Evolutionary conservation across 148 eudicot genomes (phyloP), one percentile per base, ranked within the genome.

Genomic region (Arbutus unedo): DNA sequence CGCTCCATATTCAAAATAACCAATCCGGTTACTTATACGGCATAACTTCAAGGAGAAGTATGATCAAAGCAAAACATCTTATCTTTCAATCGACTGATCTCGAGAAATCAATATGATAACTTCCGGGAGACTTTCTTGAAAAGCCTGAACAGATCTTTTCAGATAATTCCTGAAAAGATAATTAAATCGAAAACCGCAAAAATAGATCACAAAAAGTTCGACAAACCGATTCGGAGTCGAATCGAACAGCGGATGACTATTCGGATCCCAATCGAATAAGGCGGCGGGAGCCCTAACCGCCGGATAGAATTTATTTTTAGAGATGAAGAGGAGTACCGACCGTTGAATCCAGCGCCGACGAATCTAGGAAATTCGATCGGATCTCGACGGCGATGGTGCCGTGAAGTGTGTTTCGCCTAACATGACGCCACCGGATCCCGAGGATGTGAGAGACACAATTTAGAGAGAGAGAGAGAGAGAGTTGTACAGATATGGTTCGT

Each of bases 401-500:
- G 76, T 31, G 1, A 53, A 18, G 60, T 81, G 70, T 16, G 49
- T 49, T 41, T 48, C 76, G 59, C 5, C 50, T 49, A 19, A 38
- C 82, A 80, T 81, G 38, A n/a, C 50, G 49, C 76, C 80, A 14
- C 80, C 50, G 81, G 8, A 15, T 3, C 73, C 55, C 11, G 55
- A 13, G 43, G 13, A 54, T 64, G 72, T 15, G 72, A 31, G 81
- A 45, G 81, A 45, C 53, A 72, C 25, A 72, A 51, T 44, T 71
- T 49, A 59, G 38, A 13, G 55, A 60, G 81, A n/a, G 70, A 60
- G 48, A 44, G 60, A n/a, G 80, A 77, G 64, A 77, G 15, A 50
- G 43, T 73, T 5, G n/a, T 76, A 7, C n/a, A 60, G 53, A 59
- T 56, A 57, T 81, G 82, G 82, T 70, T 81, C 82, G 82, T 49